Percentiles rank a stretch among this genome's conserved stretches.
These are phyloP conservation scores for Isoetes engelmannii DNA, from an alignment of 83 land plant species.

Conservation along the genomic window DNA sequence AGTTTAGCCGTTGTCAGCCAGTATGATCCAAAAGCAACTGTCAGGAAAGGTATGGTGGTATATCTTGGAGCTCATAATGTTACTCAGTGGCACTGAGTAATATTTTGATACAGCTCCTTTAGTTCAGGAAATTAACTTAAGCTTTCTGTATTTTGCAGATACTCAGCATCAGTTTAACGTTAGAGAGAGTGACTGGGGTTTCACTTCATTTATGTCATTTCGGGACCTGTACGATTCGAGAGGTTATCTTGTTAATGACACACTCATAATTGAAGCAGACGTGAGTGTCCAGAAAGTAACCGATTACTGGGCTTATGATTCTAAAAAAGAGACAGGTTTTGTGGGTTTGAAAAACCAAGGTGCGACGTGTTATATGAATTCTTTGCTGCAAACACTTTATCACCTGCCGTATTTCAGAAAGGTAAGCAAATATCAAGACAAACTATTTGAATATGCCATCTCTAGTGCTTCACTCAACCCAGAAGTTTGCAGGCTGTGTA, in stretches of 20 bases:
- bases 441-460: neutral
- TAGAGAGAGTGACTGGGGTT: conserved; percentile 11
- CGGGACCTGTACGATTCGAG: conserved; percentile 5
- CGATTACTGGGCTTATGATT: conserved; percentile 12
- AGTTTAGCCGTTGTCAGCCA: conserved; percentile 5
- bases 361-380: conserved; percentile 9
- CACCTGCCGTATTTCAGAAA: conserved; percentile 7
- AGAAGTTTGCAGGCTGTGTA: conserved; percentile 1
- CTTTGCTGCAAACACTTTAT: conserved; percentile 1
- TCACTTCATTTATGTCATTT: conserved; percentile 3
- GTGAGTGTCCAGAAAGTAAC: conserved; percentile 7
- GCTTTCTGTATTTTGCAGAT: neutral
- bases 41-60: neutral
- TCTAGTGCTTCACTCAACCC: neutral
- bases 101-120: neutral
- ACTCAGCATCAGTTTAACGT: conserved; percentile 8
- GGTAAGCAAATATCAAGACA: neutral
- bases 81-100: neutral
- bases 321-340: conserved; percentile 8
- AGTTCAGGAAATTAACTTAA: neutral
- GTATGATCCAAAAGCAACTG: neutral
- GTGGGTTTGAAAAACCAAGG: conserved; percentile 11
- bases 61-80: neutral
- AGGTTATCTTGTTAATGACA: conserved; percentile 9
- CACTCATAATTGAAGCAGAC: neutral